A percentile compares a stretch with the other conserved stretches of the same genome.
Conservation (phyloP, 805 yeast species). For the Candida fluviatilis region DNA sequence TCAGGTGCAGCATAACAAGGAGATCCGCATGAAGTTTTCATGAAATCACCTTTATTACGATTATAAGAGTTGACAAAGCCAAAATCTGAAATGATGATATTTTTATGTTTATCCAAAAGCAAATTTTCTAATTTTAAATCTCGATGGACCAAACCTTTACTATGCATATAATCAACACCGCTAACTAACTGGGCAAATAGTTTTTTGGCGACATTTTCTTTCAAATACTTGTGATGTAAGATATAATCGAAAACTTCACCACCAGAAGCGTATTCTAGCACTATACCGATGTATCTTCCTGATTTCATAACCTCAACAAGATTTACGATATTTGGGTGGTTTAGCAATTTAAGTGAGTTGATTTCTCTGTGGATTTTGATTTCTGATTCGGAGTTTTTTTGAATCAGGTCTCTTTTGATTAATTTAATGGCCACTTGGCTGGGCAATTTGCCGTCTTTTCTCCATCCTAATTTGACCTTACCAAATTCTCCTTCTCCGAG, state of each 20-base stretch:
- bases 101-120: constrained; percentile 78
- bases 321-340: constrained; percentile 91
- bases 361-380: constrained; percentile 90
- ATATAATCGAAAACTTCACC: constrained; percentile 96
- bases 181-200: constrained; percentile 89
- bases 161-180: constrained; percentile 88
- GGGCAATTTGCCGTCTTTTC: constrained; percentile 73
- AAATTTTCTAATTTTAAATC: constrained; percentile 74
- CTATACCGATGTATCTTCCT: constrained; percentile 94
- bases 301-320: constrained; percentile 90
- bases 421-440: constrained; percentile 91
- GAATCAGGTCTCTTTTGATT: constrained; percentile 83
- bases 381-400: constrained; percentile 81
- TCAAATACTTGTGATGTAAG: constrained; percentile 76
- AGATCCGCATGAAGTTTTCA: constrained; percentile 95
- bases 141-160: constrained; percentile 75
- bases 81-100: constrained; percentile 83
- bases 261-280: constrained; percentile 93
- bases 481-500: constrained; percentile 98
- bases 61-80: constrained; percentile 90
- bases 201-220: constrained; percentile 81
- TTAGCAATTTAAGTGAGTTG: constrained; percentile 77
- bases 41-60: constrained; percentile 57
- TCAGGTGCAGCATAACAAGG: constrained; percentile 99
- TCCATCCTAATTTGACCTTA: constrained; percentile 94